A percentile compares a stretch with the other conserved stretches of the same genome.
Evolutionary conservation across 495 filamentous ascomycete genomes (phyloP).

Genomic region (Penicillium bialowiezense): DNA sequence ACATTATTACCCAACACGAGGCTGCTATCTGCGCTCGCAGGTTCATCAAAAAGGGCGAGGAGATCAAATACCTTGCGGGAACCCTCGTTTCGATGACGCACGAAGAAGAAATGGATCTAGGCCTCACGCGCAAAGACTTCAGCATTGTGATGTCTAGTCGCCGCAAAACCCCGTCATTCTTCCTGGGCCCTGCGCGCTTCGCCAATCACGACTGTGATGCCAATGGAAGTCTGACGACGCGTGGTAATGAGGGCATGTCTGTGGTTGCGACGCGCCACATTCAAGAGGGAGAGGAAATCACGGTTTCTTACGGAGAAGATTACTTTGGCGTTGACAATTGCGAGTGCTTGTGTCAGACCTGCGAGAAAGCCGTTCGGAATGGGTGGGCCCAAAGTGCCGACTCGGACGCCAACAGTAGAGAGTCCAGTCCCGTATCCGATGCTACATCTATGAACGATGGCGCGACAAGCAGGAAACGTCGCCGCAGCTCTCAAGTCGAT

Average conservation of each 20-base stretch:
- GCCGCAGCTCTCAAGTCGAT: constrained; percentile 32
- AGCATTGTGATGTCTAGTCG: constrained; percentile 92
- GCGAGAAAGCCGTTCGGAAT: constrained; percentile 71
- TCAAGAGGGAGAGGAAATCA: constrained; percentile 87
- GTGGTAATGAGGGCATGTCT: constrained; percentile 80
- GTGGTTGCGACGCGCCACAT: constrained; percentile 80
- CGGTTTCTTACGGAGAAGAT: constrained; percentile 89
- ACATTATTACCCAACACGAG: constrained; percentile 86
- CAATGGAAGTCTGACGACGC: constrained; percentile 81
- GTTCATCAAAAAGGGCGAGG: constrained; percentile 73
- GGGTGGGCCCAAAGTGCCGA: constrained; percentile 66
- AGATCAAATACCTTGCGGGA: constrained; percentile 85
- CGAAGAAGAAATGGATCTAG: constrained; percentile 81
- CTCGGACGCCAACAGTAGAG: constrained; percentile 35
- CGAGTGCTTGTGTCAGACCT: constrained; percentile 89
- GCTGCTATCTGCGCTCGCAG: constrained; percentile 82
- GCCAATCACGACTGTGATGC: constrained; percentile 97
- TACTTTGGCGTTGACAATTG: constrained; percentile 96
- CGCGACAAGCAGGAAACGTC: constrained; percentile 40
- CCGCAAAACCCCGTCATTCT: constrained; percentile 81
- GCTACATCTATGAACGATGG: constrained; percentile 11
- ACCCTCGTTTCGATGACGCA: constrained; percentile 86
- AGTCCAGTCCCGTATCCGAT: constrained; percentile 36
- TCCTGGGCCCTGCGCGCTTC: constrained; percentile 92
- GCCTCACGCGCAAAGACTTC: constrained; percentile 81